Evolutionary conservation across 192 early-diverging fungal species (phyloP), one percentile per base, ranked within the genome.

Genomic region (Cetraspora pellucida): DNA sequence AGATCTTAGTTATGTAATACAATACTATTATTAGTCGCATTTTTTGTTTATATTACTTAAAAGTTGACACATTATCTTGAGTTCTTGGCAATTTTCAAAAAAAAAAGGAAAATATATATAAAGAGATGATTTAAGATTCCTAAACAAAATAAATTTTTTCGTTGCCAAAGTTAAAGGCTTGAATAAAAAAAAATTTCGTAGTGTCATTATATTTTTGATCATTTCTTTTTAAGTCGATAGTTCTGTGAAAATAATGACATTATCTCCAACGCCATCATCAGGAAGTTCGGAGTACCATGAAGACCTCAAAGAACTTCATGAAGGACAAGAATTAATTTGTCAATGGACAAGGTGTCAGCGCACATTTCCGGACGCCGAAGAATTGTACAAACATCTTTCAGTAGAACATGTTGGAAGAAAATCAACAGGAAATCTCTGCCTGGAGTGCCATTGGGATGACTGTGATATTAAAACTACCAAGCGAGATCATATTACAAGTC

Each of bases 401-500:
- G 88, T 93, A 72, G 93, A 91, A 72, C 97, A 99, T 83, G 89
- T 99, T 45, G 97, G 97, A 8, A 85, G 96, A 61, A 96, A 96
- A 80, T 85, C 93, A 4, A 92, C 91, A 25, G 89, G 91, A 79
- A 97, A 96, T 81, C 85, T 97, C 21, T 95, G 92, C 59, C 88
- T 99, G 43, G 86, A 84, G 58, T 99, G 97, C 82, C 87, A 89
- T 61, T 99, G 96, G 96, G 92, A 91, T 52, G 88, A 85, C 31
- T 97, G 97, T 84, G 78, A 79, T 17, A 85, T 91, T 46, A 82
- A 80, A 45, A 91, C 90, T 52, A 82, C 85, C 23, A 99, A 99
- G 86, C 84, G 97, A 77, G 97, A 99, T 82, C 97, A 99, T 81
- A 93, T 97, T 67, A 99, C 96, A 21, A 93, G 91, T 17, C 97